Evolutionary conservation across 73 alveolate genomes (phyloP).

Genomic region (Uronychia setigera): DNA sequence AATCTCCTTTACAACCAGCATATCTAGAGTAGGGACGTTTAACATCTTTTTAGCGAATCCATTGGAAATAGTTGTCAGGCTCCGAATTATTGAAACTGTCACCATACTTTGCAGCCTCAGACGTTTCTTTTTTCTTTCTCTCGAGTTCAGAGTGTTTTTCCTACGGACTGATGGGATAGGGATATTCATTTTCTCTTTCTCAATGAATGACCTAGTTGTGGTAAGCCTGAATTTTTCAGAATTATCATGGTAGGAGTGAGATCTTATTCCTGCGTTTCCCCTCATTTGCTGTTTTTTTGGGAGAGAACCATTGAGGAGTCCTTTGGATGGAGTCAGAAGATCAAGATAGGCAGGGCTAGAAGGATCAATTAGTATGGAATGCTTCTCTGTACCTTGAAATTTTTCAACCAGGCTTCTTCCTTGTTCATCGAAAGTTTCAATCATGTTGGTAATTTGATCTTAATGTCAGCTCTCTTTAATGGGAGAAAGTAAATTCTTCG

Average conservation of each 20-base stretch:
- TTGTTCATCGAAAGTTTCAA: neutral
- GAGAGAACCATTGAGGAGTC: neutral
- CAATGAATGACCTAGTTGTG: neutral
- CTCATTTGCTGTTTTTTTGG: neutral
- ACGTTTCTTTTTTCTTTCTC: neutral
- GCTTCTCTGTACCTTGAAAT: neutral
- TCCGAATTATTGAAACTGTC: neutral
- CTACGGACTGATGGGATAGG: no score
- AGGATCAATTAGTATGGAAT: neutral
- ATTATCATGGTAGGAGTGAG: no score
- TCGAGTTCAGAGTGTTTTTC: neutral
- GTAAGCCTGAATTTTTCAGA: no score
- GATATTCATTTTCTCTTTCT: no score
- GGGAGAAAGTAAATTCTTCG: neutral
- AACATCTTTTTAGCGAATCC: neutral
- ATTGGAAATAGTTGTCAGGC: neutral
- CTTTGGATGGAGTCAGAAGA: neutral
- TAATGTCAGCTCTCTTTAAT: neutral
- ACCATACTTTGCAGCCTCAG: neutral
- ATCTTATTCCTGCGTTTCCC: no score
- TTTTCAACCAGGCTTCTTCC: no score
- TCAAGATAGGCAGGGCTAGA: neutral
- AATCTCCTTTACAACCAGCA: neutral
- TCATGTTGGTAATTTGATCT: neutral
- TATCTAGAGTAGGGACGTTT: neutral